Conservation (phyloP, 768 basidiomycete genomes). For the Tulasnella sp. region DNA sequence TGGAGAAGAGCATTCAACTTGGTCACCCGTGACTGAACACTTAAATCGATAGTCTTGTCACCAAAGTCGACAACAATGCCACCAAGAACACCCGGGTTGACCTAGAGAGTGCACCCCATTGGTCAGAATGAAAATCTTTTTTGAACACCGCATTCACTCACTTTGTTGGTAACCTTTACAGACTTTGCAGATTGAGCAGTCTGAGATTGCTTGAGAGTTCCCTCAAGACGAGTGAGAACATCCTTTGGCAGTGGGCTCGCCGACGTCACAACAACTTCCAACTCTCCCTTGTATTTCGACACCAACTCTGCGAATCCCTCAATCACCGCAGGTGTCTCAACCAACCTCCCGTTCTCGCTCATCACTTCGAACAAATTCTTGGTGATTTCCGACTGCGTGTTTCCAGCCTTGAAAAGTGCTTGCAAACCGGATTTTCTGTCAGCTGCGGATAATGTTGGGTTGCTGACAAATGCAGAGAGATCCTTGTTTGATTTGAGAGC, state of each 20-base stretch:
- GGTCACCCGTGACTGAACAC: conserved; percentile 84
- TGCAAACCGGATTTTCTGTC: conserved; percentile 62
- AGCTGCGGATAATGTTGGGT: conserved; percentile 78
- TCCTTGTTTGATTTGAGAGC: conserved; percentile 55
- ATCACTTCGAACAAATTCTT: conserved; percentile 85
- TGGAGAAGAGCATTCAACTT: conserved; percentile 83
- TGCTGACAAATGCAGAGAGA: conserved; percentile 59
- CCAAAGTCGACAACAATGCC: conserved; percentile 94
- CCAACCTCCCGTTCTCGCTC: conserved; percentile 84
- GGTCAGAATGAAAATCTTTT: neutral
- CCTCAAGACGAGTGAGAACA: conserved; percentile 63
- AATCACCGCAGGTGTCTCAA: conserved; percentile 73
- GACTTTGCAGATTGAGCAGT: conserved; percentile 76
- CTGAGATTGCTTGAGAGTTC: conserved; percentile 73
- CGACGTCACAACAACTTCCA: conserved; percentile 85
- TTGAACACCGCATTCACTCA: conserved; percentile 24
- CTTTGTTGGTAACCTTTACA: conserved; percentile 86
- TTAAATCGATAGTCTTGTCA: conserved; percentile 95
- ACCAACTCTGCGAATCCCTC: conserved; percentile 86
- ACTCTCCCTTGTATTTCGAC: conserved; percentile 79
- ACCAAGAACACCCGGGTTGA: conserved; percentile 83
- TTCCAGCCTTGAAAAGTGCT: conserved; percentile 52
- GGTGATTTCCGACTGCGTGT: conserved; percentile 55
- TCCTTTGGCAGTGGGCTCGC: conserved; percentile 70
- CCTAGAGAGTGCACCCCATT: conserved; percentile 33